Percentiles rank a stretch among this genome's conserved stretches.
These are phyloP conservation scores for Wickerhamomyces subpelliculosus DNA, from an alignment of 805 yeast species.

Conservation along the genomic window DNA sequence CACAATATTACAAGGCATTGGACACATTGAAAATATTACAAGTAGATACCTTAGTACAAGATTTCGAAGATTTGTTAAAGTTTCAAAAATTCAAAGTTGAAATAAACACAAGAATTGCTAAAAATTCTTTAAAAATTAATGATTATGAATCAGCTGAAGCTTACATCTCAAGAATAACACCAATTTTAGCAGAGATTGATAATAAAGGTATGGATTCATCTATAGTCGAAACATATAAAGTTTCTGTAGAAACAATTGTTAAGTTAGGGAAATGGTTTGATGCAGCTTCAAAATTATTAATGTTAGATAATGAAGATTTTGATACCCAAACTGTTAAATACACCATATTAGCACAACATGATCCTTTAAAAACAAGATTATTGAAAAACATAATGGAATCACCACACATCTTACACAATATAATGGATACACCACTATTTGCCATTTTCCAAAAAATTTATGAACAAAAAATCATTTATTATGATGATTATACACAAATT, in stretches of 20 bases:
- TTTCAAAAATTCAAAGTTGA: conserved; percentile 10
- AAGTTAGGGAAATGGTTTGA: conserved; percentile 17
- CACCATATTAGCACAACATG: conserved; percentile 8
- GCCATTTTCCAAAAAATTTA: conserved; percentile 11
- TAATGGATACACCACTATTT: conserved; percentile 5
- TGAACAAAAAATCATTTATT: conserved; percentile 8
- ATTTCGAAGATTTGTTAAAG: conserved; percentile 7
- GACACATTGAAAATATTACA: conserved; percentile 8
- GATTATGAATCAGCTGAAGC: conserved; percentile 17
- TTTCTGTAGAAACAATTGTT: conserved; percentile 11
- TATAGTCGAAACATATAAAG: conserved; percentile 4
- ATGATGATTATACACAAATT: conserved; percentile 6
- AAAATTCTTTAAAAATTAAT: conserved; percentile 6
- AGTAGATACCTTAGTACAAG: conserved; percentile 11
- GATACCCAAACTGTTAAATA: conserved; percentile 9
- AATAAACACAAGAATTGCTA: conserved; percentile 13
- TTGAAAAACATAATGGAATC: conserved; percentile 8
- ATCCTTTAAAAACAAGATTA: conserved; percentile 7
- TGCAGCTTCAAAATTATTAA: conserved; percentile 12
- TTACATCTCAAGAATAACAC: conserved; percentile 14
- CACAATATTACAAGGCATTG: conserved; percentile 2
- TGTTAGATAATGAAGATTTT: conserved; percentile 6
- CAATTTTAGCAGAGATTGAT: conserved; percentile 4
- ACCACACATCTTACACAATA: conserved; percentile 1
- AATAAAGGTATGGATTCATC: neutral